Conservation (phyloP, 768 basidiomycete genomes). For the Boletus bicolor region DNA sequence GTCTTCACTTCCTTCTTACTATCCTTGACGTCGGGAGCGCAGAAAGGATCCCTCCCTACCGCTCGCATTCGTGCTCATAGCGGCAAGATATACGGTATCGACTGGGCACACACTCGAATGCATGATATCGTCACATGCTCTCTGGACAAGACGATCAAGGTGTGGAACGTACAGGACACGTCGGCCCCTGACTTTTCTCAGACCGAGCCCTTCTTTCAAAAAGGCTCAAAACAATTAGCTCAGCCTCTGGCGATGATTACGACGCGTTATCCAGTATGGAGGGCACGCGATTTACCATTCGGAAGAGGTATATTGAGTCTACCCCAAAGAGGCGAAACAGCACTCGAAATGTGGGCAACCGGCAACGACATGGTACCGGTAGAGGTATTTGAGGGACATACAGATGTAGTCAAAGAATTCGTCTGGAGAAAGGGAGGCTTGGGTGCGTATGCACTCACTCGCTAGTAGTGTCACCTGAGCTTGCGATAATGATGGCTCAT, state of each 20-base stretch:
- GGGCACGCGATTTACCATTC: slow-evolving; percentile 89
- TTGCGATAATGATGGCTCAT: background rate
- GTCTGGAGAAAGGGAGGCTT: slow-evolving; percentile 80
- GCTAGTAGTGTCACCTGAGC: background rate
- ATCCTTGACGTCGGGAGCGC: slow-evolving; percentile 4
- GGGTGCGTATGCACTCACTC: slow-evolving; percentile 36
- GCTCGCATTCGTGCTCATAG: slow-evolving; percentile 73
- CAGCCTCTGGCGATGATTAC: slow-evolving; percentile 53
- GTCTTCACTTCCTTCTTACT: background rate
- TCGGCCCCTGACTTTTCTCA: slow-evolving; percentile 15
- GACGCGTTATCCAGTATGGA: slow-evolving; percentile 90
- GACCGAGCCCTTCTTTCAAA: slow-evolving; percentile 8
- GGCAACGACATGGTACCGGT: slow-evolving; percentile 42
- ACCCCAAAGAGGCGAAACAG: slow-evolving; percentile 83
- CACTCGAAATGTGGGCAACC: slow-evolving; percentile 76
- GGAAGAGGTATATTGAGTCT: slow-evolving; percentile 84
- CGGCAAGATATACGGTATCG: slow-evolving; percentile 96
- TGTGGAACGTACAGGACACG: slow-evolving; percentile 52
- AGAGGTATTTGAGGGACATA: slow-evolving; percentile 81
- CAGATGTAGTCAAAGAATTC: slow-evolving; percentile 95
- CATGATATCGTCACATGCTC: slow-evolving; percentile 92
- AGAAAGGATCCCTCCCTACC: slow-evolving; percentile 89
- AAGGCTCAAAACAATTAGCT: slow-evolving; percentile 3
- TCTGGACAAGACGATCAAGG: slow-evolving; percentile 89
- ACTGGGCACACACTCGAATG: slow-evolving; percentile 80